Evolutionary conservation across 2,329 filamentous ascomycete species (phyloP), one percentile per base, ranked within the genome.

Genomic region (Fusarium haematococcum): DNA sequence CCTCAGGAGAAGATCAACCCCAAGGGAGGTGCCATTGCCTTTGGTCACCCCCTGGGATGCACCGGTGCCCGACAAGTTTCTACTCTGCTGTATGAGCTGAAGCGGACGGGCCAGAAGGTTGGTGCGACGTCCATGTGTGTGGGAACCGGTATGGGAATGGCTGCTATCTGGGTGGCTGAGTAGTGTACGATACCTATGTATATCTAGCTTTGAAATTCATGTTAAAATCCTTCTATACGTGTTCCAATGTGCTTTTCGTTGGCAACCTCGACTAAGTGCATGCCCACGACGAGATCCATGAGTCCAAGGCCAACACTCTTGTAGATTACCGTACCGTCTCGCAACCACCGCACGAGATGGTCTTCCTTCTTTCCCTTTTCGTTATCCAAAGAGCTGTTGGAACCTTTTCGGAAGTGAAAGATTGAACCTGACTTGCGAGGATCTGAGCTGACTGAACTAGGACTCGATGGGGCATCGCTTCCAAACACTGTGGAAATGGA

Each of bases 91-190:
- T 97, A 95, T 77, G 96, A 98, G 89, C 86, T 98, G 78, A 93
- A 91, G 88, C 88, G 96, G 81, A 97, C 91, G 63, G 91, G 92
- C 68, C 89, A 97, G 88, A 94, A 93, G 89, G 86, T 98, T 71
- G 97, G 97, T 61, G 91, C 98, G 48, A 98, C 95, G 33, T 96
- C 93, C 83, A 98, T 98, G 97, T 99, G 97, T 82, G 86, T 98
- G 59, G 97, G 96, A 61, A 98, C 96, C 3, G 96, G 95, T 63
- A 98, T 98, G 97, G 96, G 96, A 62, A 97, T 98, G 95, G 95
- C 95, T 67, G 95, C 95, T 70, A 93, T 98, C 69, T 98, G 95
- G 95, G 95, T 98, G 75, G 94, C 95, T 4, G 95, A 98, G 88
- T 97, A 94, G 23, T 69, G 78, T 80, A 81, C 65, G 70, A 80